Base-by-base conservation (phyloP, 352 stramenopile genomes). In the Phytopythium litorale region DNA sequence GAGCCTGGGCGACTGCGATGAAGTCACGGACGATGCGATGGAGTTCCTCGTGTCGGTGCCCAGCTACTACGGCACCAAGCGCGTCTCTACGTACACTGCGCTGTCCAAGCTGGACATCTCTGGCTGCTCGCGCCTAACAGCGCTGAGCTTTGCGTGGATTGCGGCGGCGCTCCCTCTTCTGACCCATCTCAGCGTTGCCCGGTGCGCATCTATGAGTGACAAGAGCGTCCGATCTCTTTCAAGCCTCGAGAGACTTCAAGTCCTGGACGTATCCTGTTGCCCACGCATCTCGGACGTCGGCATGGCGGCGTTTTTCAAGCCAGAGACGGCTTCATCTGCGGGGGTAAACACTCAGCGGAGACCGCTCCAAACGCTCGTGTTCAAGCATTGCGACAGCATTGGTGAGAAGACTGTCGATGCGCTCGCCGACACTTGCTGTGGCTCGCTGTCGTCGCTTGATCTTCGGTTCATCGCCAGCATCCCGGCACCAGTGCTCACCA, bases 101-200 rank as follows among this genome's bases (percentile, higher is more conserved):
- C 43, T 90, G 13, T n/a, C 45, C 12, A 68, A 65, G 12, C 45
- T 92, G 12, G 80, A 94, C 53, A 64, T 94, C 21, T 87, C 81
- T 1, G 76, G 73, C 3, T 90, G 81, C 37, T 51, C 25, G 4
- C 59, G 32, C 1, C 55, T 92, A 35, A 90, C 83, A 7, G 78
- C 76, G 33, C 69, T 91, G 8, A 73, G 68, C 23, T 89, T 75
- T 48, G 76, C 69, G 16, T 90, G 75, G 68, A 81, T 94, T 32
- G 69, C 78, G n/a, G 72, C 81, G 2, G 74, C 78, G 1, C 91
- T 78, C 71, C 83, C 85, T 40, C 67, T 81, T 40, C 57, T 94
- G 13, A 46, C 66, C 16, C 73, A 57, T 21, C 50, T 94, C 25
- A 77, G 81, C 13, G 67, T 68, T 18, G 71, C 78, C 1, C 52